Evolutionary conservation across 2,329 filamentous ascomycete genomes (phyloP), one percentile per base, ranked within the genome.

Genomic region (Verticillium klebahnii): DNA sequence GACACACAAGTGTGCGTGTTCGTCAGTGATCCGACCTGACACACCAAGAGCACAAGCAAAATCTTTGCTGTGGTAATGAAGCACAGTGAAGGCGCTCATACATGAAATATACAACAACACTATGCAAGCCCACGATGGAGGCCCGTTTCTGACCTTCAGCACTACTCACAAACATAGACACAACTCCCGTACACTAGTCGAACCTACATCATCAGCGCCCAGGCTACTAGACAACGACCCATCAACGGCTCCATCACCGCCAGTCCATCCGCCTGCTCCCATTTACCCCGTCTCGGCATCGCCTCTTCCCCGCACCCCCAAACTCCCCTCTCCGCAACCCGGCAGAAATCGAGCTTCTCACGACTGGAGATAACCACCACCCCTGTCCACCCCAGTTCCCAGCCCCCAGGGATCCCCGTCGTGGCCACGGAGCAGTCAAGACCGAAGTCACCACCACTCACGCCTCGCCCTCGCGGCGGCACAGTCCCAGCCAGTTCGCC

Each of bases 351-450:
- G 57, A 45, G 34, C 34, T 29, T 29, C 29, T 29, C 37, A 45
- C 3, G 39, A 45, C 45, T 52, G 45, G 45, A 52, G 45, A 52
- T 52, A 14, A 23, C n/a, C 45, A 52, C 39, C n/a, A 6, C n/a
- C 45, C 45, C 19, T 52, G 45, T 19, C 19, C 45, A 52, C 34
- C 29, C 50, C 32, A 31, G 39, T 39, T 40, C 2, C 15, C 45
- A 37, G 36, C 58, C 56, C 29, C 31, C 57, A 31, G 17, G 17
- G 55, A 59, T 58, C 37, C 57, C 57, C 57, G 25, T 58, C 57
- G 57, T 29, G 57, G 37, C 56, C 59, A 61, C 62, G 62, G 62
- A 63, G 62, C 36, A 61, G 7, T 4, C 52, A 1, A 29, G 37
- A 57, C 62, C 62, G 62, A 63, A 40, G 36, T 52, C 45, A 50